These are phyloP conservation scores for Phaeomoniella chlamydospora DNA, from an alignment of 2,329 filamentous ascomycete species.

Conservation along the genomic window DNA sequence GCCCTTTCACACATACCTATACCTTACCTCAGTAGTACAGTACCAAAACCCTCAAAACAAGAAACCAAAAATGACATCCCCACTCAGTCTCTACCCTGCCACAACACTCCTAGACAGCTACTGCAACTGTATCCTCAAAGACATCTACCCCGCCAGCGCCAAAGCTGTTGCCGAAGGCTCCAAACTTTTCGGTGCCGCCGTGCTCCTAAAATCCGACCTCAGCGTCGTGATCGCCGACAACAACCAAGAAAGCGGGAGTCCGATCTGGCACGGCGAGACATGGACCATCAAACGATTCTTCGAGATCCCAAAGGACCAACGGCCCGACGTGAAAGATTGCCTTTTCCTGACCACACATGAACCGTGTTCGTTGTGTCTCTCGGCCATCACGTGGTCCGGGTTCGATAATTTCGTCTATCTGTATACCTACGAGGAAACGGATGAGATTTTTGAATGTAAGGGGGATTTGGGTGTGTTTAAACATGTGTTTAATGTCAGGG, in stretches of 20 bases:
- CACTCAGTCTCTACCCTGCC: not conserved
- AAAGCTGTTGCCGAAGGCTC: conserved; percentile 20
- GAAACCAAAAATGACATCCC: not conserved
- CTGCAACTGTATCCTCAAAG: not conserved
- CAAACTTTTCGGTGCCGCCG: conserved; percentile 44
- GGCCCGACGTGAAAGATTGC: conserved; percentile 32
- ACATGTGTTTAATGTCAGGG: conserved; percentile 37
- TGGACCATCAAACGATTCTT: conserved; percentile 48
- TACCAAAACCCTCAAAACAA: no score
- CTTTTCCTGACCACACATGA: conserved; percentile 46
- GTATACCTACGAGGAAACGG: conserved; percentile 45
- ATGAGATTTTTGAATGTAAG: conserved; percentile 40
- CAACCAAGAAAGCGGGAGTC: conserved; percentile 41
- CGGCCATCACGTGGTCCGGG: conserved; percentile 43
- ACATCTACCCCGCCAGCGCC: not conserved
- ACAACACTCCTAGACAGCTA: not conserved
- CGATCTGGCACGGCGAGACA: conserved; percentile 44
- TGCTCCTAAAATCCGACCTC: conserved; percentile 30
- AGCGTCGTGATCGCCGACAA: conserved; percentile 34
- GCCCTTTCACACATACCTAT: no score
- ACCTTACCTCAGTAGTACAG: no score
- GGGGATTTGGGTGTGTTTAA: conserved; percentile 44
- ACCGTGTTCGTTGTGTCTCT: conserved; percentile 43
- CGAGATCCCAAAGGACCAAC: conserved; percentile 19
- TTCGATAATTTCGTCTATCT: conserved; percentile 43